Evolutionary conservation across 257 asterid species (phyloP).

Genomic region (Forsythia suspensa): DNA sequence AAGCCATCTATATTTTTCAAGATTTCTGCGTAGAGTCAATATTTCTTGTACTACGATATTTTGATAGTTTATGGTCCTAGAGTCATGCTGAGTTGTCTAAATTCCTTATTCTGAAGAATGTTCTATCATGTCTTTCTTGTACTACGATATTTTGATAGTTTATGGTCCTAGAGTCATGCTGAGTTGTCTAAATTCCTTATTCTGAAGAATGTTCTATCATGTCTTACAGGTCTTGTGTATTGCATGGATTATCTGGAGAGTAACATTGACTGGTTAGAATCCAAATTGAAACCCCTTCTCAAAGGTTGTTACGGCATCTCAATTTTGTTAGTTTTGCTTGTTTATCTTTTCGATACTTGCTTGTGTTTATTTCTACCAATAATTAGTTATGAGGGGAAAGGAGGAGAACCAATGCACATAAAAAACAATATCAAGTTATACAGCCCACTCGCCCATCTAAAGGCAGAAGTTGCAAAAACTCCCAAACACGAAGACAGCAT

Average conservation of each 20-base stretch:
- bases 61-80: not conserved
- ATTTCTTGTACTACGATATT: not conserved
- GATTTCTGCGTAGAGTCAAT: not conserved
- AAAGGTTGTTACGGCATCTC: slow-evolving; percentile 56
- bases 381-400: not conserved
- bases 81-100: not conserved
- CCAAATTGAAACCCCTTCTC: slow-evolving; percentile 78
- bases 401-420: not conserved
- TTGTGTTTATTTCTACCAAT: not conserved
- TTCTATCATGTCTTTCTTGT: slow-evolving; percentile 43
- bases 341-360: slow-evolving; percentile 10
- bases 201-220: slow-evolving; percentile 9
- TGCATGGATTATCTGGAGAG: slow-evolving; percentile 97
- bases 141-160: not conserved
- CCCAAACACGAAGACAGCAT: not conserved
- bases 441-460: not conserved
- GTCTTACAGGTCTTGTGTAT: slow-evolving; percentile 74
- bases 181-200: not conserved
- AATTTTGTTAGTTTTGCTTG: slow-evolving; percentile 6
- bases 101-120: not conserved
- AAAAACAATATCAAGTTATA: not conserved
- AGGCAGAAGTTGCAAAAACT: not conserved
- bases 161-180: not conserved
- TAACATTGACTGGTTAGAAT: slow-evolving; percentile 91
- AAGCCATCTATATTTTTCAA: not conserved